Evolutionary conservation across 1,139 yeast species (phyloP), one percentile per base, ranked within the genome.

Genomic region (Zygosaccharomyces sapae): DNA sequence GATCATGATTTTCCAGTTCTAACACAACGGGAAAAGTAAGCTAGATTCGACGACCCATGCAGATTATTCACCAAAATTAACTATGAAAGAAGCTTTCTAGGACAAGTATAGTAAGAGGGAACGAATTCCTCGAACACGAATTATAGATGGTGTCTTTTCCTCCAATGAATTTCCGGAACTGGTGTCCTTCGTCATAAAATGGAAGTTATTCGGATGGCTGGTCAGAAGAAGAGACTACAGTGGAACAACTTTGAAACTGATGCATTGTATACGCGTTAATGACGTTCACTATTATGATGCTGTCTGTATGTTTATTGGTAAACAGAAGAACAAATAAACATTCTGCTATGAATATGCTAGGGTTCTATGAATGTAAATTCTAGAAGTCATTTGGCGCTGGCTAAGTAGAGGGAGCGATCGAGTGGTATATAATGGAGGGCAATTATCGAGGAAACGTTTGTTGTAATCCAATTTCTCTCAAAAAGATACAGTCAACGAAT

Each of bases 201-300:
- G 24, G 12, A 35, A 22, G 25, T 22, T 22, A 22, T 22, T 38
- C 34, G n/a, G 22, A 38, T 38, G 41, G 41, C 41, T 38, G 41
- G 41, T 38, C 25, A 22, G 6, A 31, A 31, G 4, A 12, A 13
- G 18, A 12, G 19, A 13, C 19, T 13, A n/a, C 16, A 20, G 8
- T 29, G 34, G 41, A 38, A 38, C 41, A 12, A 22, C 20, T n/a
- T 38, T 38, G 41, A 38, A 38, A 38, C 41, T 29, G 29, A 29
- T 12, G 34, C 22, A 33, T 12, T 12, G 16, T n/a, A 6, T 31
- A 31, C 19, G 18, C 4, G 25, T 10, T 27, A 13, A 22, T 10
- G 22, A 30, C 22, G 20, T 6, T 5, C n/a, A 6, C 5, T 38
- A 33, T 38, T 38, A 33, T 38, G 24, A 27, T 38, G 41, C 41